Evolutionary conservation across 1,139 yeast species (phyloP), one percentile per base, ranked within the genome.

Genomic region (Chernovozyma aurita): DNA sequence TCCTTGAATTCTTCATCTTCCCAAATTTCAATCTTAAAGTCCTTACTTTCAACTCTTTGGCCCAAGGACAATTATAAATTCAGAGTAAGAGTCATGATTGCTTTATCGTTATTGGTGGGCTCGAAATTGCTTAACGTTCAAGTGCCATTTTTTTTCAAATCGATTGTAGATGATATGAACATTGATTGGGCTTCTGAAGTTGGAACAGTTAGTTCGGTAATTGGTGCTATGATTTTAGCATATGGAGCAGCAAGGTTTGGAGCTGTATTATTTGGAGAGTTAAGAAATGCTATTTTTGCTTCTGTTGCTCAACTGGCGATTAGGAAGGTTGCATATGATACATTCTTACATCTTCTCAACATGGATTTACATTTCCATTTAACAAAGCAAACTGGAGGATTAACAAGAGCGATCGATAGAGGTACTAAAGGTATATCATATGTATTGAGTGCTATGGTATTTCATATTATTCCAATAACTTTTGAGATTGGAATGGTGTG

Each of bases 391-490:
- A 94, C 98, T 0, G 99, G 99, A 47, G 97, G 96, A 0, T 63
- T 92, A 32, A 92, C 97, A 0, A 70, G 98, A 43, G 97, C 98
- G 1, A 92, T 92, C 50, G 99, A 92, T 53, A 71, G 98, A 48
- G 99, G 99, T 56, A 92, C 97, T 1, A 92, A 92, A 50, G 98
- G 99, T 61, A 92, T 92, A 36, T 83, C 95, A 18, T 90, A 85
- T 52, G 97, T 92, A 4, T 66, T 92, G 36, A 80, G 86, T 28
- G 96, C 98, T 3, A 85, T 92, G 95, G 96, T 94, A 12, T 92
- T 92, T 65, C 98, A 94, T 56, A 90, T 92, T 22, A 70, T 92
- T 31, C 99, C 99, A 5, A 84, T 92, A 27, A 73, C 95, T 2
- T 84, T 92, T 56, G 99, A 92, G 59, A 92, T 92, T 36, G 73